A percentile compares a stretch with the other conserved stretches of the same genome.
phyloP scores from a whole-genome alignment of 2,329 filamentous ascomycete genomes.

The Dothideomycetes sp. region DNA sequence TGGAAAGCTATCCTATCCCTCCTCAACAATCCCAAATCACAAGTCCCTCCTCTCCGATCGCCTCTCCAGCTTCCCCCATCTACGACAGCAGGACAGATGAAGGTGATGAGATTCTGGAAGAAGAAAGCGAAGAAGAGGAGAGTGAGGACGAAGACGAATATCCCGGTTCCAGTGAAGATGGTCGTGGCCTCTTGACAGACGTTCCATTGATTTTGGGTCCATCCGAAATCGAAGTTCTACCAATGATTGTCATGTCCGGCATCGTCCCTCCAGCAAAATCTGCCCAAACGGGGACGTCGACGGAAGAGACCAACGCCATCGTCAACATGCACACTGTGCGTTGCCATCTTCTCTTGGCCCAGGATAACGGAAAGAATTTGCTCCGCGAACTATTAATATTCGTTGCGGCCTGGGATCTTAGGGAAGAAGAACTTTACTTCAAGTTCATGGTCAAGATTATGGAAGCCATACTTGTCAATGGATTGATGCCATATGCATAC shows the following conservation, averaged over 20 bases:
- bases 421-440: conserved; percentile 88
- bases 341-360: conserved; percentile 79
- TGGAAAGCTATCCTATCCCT: conserved; percentile 32
- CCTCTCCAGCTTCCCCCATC: conserved; percentile 14
- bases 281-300: conserved; percentile 45
- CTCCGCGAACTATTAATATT: conserved; percentile 88
- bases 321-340: conserved; percentile 82
- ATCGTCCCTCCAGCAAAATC: conserved; percentile 63
- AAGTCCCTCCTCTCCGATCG: conserved; percentile 25
- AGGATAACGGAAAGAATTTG: conserved; percentile 84
- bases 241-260: conserved; percentile 95
- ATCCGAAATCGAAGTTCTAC: conserved; percentile 88
- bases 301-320: conserved; percentile 46
- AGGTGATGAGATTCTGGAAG: conserved; percentile 22
- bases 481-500: conserved; percentile 84
- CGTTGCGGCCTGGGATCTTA: conserved; percentile 93
- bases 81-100: conserved; percentile 12
- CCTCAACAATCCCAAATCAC: conserved; percentile 14
- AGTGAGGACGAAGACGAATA: conserved; percentile 71
- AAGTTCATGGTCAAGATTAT: conserved; percentile 95
- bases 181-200: conserved; percentile 80
- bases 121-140: conserved; percentile 54
- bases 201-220: conserved; percentile 90
- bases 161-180: conserved; percentile 49
- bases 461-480: conserved; percentile 82